A percentile compares a stretch with the other conserved stretches of the same genome.
Evolutionary conservation across 495 filamentous ascomycete species (phyloP).

Genomic region (Sordaria brevicollis): DNA sequence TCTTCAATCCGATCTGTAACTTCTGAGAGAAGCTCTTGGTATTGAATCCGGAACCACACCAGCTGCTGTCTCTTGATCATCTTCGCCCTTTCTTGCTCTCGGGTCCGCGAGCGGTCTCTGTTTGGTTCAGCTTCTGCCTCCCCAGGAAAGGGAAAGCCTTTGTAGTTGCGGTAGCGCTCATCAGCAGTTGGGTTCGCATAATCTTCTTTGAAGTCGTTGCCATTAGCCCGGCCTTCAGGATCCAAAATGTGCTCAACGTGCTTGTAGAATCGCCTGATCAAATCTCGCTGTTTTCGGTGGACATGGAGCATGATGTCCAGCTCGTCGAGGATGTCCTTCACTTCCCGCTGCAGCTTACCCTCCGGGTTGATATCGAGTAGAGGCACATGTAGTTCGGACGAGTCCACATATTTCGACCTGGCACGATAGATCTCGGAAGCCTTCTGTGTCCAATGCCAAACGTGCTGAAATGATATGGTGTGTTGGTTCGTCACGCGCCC

Average conservation of each 20-base stretch:
- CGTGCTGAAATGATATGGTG: constrained; percentile 22
- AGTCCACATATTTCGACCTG: constrained; percentile 18
- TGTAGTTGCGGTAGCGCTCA: too few species aligned
- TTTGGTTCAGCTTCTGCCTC: too few species aligned
- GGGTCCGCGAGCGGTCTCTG: too few species aligned
- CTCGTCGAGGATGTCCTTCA: constrained; percentile 65
- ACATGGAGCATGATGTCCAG: constrained; percentile 60
- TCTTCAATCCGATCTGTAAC: constrained; percentile 15
- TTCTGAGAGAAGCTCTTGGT: constrained; percentile 10
- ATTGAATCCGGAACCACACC: constrained; percentile 17
- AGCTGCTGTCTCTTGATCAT: constrained; percentile 4
- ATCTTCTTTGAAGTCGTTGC: not conserved
- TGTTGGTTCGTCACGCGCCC: constrained; percentile 27
- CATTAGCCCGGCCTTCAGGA: constrained; percentile 10
- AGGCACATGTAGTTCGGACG: constrained; percentile 27
- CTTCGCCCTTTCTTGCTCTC: too few species aligned
- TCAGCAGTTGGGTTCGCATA: too few species aligned
- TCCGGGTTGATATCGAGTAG: constrained; percentile 60
- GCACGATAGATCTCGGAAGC: constrained; percentile 15
- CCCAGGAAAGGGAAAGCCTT: too few species aligned
- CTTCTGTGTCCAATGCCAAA: constrained; percentile 28
- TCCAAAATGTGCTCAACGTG: constrained; percentile 35
- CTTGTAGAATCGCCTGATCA: constrained; percentile 47
- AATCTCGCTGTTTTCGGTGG: constrained; percentile 43
- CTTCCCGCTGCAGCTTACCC: constrained; percentile 51